Conservation (phyloP, 306 rosid genomes). For the Abrus pulchellus region DNA sequence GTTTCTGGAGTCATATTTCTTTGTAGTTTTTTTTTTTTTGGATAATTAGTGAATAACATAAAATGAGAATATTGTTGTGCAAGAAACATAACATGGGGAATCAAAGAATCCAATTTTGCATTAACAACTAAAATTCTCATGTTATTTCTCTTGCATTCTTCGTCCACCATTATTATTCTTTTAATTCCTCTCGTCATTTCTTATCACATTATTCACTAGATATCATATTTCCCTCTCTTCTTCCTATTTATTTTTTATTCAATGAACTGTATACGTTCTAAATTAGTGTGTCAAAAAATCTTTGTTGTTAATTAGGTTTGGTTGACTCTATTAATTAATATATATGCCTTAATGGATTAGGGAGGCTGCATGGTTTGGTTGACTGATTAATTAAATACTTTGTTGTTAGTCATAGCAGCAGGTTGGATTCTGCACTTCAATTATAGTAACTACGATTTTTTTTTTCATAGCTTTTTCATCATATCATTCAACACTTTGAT, state of each 20-base stretch:
- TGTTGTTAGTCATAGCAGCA: neutral
- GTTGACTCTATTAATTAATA: constrained; percentile 44
- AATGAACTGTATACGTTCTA: no score
- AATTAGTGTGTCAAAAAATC: no score
- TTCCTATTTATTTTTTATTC: no score
- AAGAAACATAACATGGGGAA: neutral
- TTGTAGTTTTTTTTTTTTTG: neutral
- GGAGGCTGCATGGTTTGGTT: constrained; percentile 61
- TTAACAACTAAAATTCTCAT: no score
- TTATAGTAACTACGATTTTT: neutral
- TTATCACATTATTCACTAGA: no score
- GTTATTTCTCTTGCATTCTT: no score
- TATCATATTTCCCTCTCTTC: no score
- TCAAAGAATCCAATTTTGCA: neutral
- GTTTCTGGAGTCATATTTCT: no score
- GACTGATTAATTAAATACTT: constrained; percentile 41
- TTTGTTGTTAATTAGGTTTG: constrained; percentile 48
- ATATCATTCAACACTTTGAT: neutral
- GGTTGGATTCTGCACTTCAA: neutral
- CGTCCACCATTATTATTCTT: no score
- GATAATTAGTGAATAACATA: neutral
- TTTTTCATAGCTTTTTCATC: neutral
- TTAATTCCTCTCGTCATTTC: no score
- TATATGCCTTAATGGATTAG: constrained; percentile 54
- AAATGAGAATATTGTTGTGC: neutral